Percentiles rank a stretch among this genome's conserved stretches.
Conservation (phyloP, 225 moss, liverwort and hornwort genomes). For the Thuidium tamariscinum region DNA sequence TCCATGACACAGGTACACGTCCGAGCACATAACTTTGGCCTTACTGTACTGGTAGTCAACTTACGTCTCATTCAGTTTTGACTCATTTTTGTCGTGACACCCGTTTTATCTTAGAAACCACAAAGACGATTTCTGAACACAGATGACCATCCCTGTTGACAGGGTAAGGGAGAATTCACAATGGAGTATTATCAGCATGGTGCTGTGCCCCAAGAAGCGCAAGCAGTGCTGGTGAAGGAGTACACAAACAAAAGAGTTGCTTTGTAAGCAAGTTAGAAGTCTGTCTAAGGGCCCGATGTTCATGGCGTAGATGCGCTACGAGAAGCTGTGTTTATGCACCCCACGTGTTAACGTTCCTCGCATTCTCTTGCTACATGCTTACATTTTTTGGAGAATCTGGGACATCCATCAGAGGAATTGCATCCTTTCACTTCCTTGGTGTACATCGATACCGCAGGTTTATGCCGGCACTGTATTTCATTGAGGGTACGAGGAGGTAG, state of each 20-base stretch:
- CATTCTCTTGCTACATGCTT: not conserved
- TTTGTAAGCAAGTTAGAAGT: not conserved
- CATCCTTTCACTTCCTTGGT: not conserved
- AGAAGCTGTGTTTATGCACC: not conserved
- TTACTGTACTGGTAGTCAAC: not conserved
- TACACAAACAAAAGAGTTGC: constrained; percentile 59
- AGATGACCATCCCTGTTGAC: not conserved
- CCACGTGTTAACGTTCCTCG: not conserved
- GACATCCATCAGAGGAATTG: not conserved
- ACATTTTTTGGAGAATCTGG: not conserved
- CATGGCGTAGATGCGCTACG: not conserved
- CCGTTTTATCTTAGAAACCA: not conserved
- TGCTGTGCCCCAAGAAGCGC: constrained; percentile 85
- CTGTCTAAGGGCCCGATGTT: not conserved
- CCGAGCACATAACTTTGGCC: not conserved
- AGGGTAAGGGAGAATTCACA: constrained; percentile 98
- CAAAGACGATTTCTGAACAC: not conserved
- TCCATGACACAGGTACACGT: constrained; percentile 89
- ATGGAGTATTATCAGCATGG: constrained; percentile 90
- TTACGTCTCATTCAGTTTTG: not conserved
- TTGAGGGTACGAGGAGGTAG: not conserved
- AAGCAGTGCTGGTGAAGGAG: constrained; percentile 78
- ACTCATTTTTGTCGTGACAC: not conserved
- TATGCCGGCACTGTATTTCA: not conserved
- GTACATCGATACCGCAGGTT: not conserved